Conservation (phyloP, 805 yeast species). For the Teunomyces pallodes region DNA sequence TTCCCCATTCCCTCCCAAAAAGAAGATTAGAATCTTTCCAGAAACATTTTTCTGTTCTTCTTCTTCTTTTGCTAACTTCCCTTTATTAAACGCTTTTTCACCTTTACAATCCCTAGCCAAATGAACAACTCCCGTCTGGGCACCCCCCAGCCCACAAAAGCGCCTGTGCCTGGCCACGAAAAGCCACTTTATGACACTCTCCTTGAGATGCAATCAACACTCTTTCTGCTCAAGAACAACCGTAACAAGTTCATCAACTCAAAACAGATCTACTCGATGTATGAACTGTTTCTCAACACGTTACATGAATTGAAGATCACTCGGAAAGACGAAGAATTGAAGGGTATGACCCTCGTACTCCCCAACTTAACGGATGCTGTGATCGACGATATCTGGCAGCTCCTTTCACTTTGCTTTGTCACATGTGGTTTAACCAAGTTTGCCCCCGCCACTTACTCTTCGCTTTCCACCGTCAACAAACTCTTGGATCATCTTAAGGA, state of each 20-base stretch:
- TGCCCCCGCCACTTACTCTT: slow-evolving; percentile 93
- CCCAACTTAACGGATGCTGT: slow-evolving; percentile 66
- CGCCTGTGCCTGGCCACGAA: slow-evolving; percentile 34
- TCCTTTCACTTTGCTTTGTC: slow-evolving; percentile 79
- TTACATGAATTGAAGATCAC: slow-evolving; percentile 53
- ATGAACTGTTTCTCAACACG: slow-evolving; percentile 53
- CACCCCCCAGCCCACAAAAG: slow-evolving; percentile 9
- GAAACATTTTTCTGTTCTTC: not conserved
- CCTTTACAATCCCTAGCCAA: too few relatives aligned
- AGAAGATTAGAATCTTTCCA: too few relatives aligned
- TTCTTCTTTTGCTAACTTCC: not conserved
- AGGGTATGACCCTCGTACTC: slow-evolving; percentile 32
- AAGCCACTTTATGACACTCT: slow-evolving; percentile 31
- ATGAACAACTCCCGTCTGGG: slow-evolving; percentile 8
- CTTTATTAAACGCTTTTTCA: not conserved
- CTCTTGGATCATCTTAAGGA: slow-evolving; percentile 80
- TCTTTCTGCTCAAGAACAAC: slow-evolving; percentile 52
- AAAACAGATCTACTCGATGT: slow-evolving; percentile 59
- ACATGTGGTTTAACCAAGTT: slow-evolving; percentile 88
- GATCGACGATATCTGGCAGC: slow-evolving; percentile 86
- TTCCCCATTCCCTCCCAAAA: too few relatives aligned
- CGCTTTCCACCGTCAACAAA: slow-evolving; percentile 81
- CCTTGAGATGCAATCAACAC: slow-evolving; percentile 21
- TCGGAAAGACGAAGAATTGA: slow-evolving; percentile 47
- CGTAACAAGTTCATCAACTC: slow-evolving; percentile 64